Percentiles rank a stretch among this genome's conserved stretches.
These are phyloP conservation scores for Trichoderma afroharzianum DNA, from an alignment of 2,329 filamentous ascomycete genomes.

Conservation along the genomic window DNA sequence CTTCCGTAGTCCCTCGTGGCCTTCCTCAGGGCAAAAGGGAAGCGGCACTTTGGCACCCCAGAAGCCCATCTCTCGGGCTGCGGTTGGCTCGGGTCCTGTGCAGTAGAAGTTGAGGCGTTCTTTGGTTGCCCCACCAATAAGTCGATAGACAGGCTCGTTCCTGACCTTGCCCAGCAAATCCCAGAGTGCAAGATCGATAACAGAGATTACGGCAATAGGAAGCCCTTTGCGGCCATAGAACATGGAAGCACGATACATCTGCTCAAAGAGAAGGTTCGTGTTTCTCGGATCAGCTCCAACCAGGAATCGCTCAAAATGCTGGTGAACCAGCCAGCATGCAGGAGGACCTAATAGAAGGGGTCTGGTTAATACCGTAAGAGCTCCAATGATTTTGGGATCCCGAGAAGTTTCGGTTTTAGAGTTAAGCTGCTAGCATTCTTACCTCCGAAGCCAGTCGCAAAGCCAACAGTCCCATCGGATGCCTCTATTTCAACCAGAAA, in stretches of 20 bases:
- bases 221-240: constrained; percentile 95
- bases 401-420: neutral
- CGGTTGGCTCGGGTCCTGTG: constrained; percentile 78
- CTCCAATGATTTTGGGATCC: neutral
- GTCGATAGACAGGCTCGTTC: constrained; percentile 88
- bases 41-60: constrained; percentile 86
- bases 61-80: constrained; percentile 83
- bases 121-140: constrained; percentile 87
- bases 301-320: constrained; percentile 91
- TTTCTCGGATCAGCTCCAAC: constrained; percentile 85
- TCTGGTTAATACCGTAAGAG: neutral
- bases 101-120: constrained; percentile 88
- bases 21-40: constrained; percentile 86
- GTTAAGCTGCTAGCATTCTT: constrained; percentile 20
- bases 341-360: constrained; percentile 59
- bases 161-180: constrained; percentile 88
- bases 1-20: constrained; percentile 74
- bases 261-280: constrained; percentile 88
- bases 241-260: constrained; percentile 95
- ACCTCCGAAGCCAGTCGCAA: constrained; percentile 90
- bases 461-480: constrained; percentile 85
- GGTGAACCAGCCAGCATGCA: constrained; percentile 88
- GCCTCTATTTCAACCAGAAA: constrained; percentile 90
- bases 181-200: constrained; percentile 91
- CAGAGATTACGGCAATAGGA: constrained; percentile 85